These are phyloP conservation scores for Liriodendron chinense DNA, from an alignment of 164 flowering plant species.

Conservation along the genomic window DNA sequence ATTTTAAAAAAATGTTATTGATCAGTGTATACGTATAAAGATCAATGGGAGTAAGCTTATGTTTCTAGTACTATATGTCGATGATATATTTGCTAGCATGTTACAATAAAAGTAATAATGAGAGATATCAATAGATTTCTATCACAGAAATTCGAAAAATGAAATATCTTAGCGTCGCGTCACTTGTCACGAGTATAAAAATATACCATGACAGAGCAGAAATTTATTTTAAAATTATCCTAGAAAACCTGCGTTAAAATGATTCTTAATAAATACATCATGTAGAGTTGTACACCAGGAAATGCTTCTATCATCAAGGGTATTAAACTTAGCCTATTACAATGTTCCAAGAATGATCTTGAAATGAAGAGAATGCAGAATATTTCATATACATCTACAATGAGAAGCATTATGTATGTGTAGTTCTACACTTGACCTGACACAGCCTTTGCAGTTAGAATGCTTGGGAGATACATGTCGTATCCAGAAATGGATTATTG, in stretches of 20 bases:
- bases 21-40: not conserved
- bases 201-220: not conserved
- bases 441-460: too few relatives aligned
- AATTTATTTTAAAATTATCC: not conserved
- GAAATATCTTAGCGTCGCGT: too few relatives aligned
- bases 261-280: not conserved
- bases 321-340: not conserved
- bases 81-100: not conserved
- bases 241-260: not conserved
- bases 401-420: too few relatives aligned
- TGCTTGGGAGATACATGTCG: too few relatives aligned
- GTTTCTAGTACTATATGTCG: not conserved
- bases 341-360: not conserved
- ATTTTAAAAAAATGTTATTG: not conserved
- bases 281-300: not conserved
- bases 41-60: not conserved
- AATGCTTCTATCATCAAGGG: not conserved
- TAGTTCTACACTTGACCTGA: too few relatives aligned
- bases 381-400: too few relatives aligned
- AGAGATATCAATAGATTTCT: not conserved
- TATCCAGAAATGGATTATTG: too few relatives aligned
- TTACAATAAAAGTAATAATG: not conserved
- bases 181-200: not conserved
- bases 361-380: not conserved
- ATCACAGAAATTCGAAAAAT: too few relatives aligned